phyloP scores from a whole-genome alignment of 768 basidiomycete species.

The Trametes elegans region DNA sequence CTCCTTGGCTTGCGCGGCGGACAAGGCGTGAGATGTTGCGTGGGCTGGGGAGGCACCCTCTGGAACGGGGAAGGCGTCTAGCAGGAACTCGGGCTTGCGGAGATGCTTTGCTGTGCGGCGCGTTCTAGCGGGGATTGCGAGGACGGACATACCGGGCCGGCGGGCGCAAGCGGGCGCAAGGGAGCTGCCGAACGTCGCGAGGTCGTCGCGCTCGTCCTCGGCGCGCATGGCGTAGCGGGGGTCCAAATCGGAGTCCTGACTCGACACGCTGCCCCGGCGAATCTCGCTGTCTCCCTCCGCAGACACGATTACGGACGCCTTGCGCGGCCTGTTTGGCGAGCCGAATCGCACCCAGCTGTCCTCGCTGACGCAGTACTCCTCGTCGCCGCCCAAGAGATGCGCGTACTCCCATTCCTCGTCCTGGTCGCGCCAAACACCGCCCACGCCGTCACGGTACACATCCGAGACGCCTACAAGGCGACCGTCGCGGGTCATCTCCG shows the following conservation, averaged over 20 bases:
- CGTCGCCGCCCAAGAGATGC: conserved; percentile 49
- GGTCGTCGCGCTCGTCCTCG: conserved; percentile 35
- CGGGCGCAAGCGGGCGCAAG: conserved; percentile 26
- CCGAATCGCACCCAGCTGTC: conserved; percentile 43
- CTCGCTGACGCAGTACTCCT: conserved; percentile 25
- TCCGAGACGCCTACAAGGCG: conserved; percentile 42
- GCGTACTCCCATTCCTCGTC: conserved; percentile 71
- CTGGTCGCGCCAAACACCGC: conserved; percentile 68
- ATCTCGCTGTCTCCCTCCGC: conserved; percentile 25
- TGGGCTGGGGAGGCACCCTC: conserved; percentile 2
- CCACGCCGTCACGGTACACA: conserved; percentile 58
- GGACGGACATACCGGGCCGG: conserved; percentile 36
- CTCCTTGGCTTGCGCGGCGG: conserved; percentile 2
- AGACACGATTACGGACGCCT: conserved; percentile 4
- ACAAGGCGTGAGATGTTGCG: conserved; percentile 20
- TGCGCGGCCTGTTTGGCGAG: conserved; percentile 34
- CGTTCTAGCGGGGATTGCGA: conserved; percentile 36
- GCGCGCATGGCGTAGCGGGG: conserved; percentile 46
- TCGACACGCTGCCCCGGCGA: conserved; percentile 47
- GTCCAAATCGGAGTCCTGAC: conserved; percentile 54
- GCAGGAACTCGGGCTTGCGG: conserved; percentile 36
- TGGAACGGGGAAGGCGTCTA: conserved; percentile 33
- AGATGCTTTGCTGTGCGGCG: conserved; percentile 37
- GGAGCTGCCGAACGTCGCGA: conserved; percentile 33
- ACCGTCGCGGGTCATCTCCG: conserved; percentile 22